A percentile compares a stretch with the other conserved stretches of the same genome.
These are phyloP conservation scores for Wickerhamiella dianesei DNA, from an alignment of 805 yeast genomes.

Conservation along the genomic window DNA sequence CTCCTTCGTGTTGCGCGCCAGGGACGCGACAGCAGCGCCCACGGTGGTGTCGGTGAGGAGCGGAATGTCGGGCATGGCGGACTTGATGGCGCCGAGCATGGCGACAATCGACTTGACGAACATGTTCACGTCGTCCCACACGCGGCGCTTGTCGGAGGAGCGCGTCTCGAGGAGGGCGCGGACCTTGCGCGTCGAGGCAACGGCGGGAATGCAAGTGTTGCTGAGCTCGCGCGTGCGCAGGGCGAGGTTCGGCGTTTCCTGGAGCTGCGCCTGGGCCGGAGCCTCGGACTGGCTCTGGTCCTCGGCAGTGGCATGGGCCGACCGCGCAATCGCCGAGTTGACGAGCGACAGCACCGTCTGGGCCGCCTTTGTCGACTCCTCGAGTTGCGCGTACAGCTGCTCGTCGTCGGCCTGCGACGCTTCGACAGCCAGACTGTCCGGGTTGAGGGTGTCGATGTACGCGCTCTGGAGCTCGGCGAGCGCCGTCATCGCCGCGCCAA, in stretches of 20 bases:
- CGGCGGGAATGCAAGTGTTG: constrained; percentile 59
- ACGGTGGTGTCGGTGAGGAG: constrained; percentile 57
- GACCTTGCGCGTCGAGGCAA: constrained; percentile 65
- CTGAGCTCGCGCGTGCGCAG: constrained; percentile 64
- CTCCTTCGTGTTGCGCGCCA: constrained; percentile 84
- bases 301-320: constrained; percentile 17
- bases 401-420: constrained; percentile 33
- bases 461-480: constrained; percentile 16
- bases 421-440: constrained; percentile 1
- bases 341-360: constrained; percentile 16
- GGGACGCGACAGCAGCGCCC: constrained; percentile 53
- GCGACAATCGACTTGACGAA: constrained; percentile 73
- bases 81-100: constrained; percentile 70
- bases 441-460: background rate
- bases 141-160: constrained; percentile 38
- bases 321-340: constrained; percentile 16
- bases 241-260: constrained; percentile 32
- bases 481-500: constrained; percentile 4
- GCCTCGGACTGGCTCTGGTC: constrained; percentile 1
- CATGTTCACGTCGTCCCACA: constrained; percentile 77
- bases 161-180: constrained; percentile 40
- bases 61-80: constrained; percentile 69
- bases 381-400: constrained; percentile 50
- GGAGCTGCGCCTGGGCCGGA: constrained; percentile 41
- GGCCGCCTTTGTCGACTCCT: constrained; percentile 41